Evolutionary conservation across 192 early-diverging fungal species (phyloP), one percentile per base, ranked within the genome.

Genomic region (Umbelopsis sp.): DNA sequence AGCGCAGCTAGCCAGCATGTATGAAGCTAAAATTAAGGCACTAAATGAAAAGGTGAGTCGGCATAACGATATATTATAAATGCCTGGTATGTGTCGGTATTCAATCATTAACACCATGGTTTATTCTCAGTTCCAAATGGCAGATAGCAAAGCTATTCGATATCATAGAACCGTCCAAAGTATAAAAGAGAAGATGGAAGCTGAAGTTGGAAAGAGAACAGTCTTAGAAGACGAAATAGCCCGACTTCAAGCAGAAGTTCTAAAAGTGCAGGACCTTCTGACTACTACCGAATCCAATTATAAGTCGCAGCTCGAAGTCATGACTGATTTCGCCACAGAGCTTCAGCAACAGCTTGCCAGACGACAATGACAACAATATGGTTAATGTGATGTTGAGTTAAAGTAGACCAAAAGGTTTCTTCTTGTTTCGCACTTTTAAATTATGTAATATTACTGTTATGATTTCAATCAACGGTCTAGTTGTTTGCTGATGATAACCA

Each of bases 81-180:
- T 11, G 17, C 21, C 22, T 21, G 8, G 20, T 41, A 17, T 26
- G 41, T 6, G 20, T 36, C 24, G 20, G 22, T 2, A 14, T 11
- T 12, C 32, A 0, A 12, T 65, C n/a, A 65, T 25, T 32, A 34
- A 26, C 1, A 26, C 14, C 4, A 41, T 6, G 12, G 7, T 41
- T 41, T 41, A 41, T 22, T 29, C 49, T 7, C 43, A 77, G 70
- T 47, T 83, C 4, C 82, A 83, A 66, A 17, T 79, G 10, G 73
- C 77, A n/a, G 82, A 83, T 20, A 80, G 82, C 32, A 70, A 76
- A 68, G 80, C 74, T 29, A 75, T 72, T 22, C 67, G 80, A 56
- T 72, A 73, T 26, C 77, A 78, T 45, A 66, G 65, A 43, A 75
- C 75, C 51, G 78, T 79, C 41, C 71, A 71, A 26, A 53, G 76